Conservation (phyloP, 2,329 filamentous ascomycete genomes). For the Ophiobolus disseminans region DNA sequence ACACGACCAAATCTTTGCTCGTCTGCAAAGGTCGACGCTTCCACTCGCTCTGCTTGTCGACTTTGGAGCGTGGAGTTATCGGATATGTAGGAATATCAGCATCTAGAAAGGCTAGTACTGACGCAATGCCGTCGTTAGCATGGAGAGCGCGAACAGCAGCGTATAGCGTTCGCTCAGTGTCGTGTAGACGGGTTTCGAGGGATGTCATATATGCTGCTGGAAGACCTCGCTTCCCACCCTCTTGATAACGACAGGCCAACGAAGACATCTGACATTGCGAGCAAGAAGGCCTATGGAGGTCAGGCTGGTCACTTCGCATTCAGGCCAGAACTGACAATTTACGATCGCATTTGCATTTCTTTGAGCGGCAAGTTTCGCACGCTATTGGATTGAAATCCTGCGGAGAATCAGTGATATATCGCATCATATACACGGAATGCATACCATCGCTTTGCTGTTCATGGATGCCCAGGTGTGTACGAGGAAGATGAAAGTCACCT, state of each 20-base stretch:
- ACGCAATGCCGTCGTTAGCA: conserved; percentile 1
- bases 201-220: conserved; percentile 34
- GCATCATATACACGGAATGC: too few species aligned
- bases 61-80: conserved; percentile 23
- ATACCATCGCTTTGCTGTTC: too few species aligned
- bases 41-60: conserved; percentile 33
- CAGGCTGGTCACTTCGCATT: neutral
- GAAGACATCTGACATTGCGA: conserved; percentile 27
- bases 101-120: neutral
- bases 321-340: conserved; percentile 19
- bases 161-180: conserved; percentile 33
- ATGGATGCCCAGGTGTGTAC: too few species aligned
- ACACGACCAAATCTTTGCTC: conserved; percentile 24
- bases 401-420: neutral
- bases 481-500: too few species aligned
- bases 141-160: conserved; percentile 20
- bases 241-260: conserved; percentile 28
- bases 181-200: conserved; percentile 31
- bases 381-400: conserved; percentile 30
- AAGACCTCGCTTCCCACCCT: conserved; percentile 36
- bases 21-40: conserved; percentile 28
- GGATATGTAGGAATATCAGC: neutral
- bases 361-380: conserved; percentile 35
- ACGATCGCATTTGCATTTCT: conserved; percentile 39
- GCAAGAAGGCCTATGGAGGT: conserved; percentile 27